phyloP scores from a whole-genome alignment of 805 yeast species.

The Kuraishia floccosa region DNA sequence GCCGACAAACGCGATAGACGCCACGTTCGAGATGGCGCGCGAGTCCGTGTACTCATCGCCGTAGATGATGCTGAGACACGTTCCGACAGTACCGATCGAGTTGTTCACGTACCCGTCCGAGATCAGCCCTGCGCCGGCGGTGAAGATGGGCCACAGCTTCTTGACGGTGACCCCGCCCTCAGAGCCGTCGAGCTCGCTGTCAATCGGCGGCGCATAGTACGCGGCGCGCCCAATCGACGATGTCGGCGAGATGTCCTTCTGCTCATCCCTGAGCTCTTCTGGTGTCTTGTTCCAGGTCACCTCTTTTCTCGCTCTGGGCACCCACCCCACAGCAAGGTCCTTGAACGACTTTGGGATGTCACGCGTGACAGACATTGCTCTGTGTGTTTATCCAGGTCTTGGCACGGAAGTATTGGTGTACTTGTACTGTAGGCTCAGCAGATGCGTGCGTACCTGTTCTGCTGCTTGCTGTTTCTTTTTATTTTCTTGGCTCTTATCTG shows the following conservation, averaged over 20 bases:
- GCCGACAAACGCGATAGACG: slow-evolving; percentile 87
- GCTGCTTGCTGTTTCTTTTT: no score
- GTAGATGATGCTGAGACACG: slow-evolving; percentile 58
- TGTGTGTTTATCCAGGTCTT: no score
- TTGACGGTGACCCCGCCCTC: background rate
- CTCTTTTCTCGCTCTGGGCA: slow-evolving; percentile 28
- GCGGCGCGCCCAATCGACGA: background rate
- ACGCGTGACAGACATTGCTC: no score
- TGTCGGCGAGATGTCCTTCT: background rate
- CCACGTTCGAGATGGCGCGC: slow-evolving; percentile 64
- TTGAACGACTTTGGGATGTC: slow-evolving; percentile 34
- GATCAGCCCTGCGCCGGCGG: slow-evolving; percentile 88
- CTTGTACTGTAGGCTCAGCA: no score
- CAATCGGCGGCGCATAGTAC: background rate
- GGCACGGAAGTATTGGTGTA: no score
- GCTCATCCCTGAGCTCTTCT: slow-evolving; percentile 1
- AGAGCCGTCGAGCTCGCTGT: background rate
- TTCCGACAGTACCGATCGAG: slow-evolving; percentile 66
- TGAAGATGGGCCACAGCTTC: slow-evolving; percentile 51
- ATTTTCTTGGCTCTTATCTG: no score
- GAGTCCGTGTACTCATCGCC: slow-evolving; percentile 52
- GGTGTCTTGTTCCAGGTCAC: slow-evolving; percentile 15
- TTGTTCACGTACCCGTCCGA: slow-evolving; percentile 91
- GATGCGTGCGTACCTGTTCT: no score
- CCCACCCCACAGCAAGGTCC: slow-evolving; percentile 29